Evolutionary conservation across 331 rosid species (phyloP).

Genomic region (Saraca asoca): DNA sequence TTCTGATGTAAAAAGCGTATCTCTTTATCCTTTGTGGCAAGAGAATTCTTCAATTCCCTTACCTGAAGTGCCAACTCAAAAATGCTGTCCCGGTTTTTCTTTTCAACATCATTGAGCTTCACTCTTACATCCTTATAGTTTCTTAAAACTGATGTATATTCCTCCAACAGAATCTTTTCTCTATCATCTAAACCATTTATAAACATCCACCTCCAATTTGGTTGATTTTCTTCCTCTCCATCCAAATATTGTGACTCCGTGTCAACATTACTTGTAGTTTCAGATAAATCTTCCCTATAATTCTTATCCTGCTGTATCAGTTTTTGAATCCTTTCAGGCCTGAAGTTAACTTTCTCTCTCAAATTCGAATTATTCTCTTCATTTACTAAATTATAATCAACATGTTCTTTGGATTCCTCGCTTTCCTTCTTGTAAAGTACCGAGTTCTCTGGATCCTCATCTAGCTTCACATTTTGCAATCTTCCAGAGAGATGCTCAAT

Average conservation of each 20-base stretch:
- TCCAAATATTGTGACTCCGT: slow-evolving; percentile 35
- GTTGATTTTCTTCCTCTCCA: slow-evolving; percentile 51
- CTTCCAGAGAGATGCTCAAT: slow-evolving; percentile 62
- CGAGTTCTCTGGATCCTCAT: slow-evolving; percentile 41
- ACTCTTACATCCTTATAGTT: slow-evolving; percentile 66
- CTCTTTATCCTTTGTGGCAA: slow-evolving; percentile 61
- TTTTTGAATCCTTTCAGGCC: slow-evolving; percentile 32
- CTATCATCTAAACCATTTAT: slow-evolving; percentile 63
- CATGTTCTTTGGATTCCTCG: slow-evolving; percentile 26
- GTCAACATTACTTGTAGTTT: slow-evolving; percentile 32
- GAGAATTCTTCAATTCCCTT: slow-evolving; percentile 58
- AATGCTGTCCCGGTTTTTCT: slow-evolving; percentile 67
- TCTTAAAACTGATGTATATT: slow-evolving; percentile 66
- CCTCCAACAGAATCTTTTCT: slow-evolving; percentile 68
- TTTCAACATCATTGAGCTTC: slow-evolving; percentile 64
- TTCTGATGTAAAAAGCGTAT: slow-evolving; percentile 57
- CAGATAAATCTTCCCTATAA: slow-evolving; percentile 38
- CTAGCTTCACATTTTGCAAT: slow-evolving; percentile 51
- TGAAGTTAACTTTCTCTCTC: slow-evolving; percentile 6
- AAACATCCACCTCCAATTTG: slow-evolving; percentile 64
- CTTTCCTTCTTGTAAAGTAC: slow-evolving; percentile 26
- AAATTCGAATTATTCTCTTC: slow-evolving; percentile 38
- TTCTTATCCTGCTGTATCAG: slow-evolving; percentile 27
- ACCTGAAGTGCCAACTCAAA: slow-evolving; percentile 66
- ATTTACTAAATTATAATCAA: too few species aligned